Conservation (phyloP, 2,329 filamentous ascomycete species). For the Incumbomyces lentus region DNA sequence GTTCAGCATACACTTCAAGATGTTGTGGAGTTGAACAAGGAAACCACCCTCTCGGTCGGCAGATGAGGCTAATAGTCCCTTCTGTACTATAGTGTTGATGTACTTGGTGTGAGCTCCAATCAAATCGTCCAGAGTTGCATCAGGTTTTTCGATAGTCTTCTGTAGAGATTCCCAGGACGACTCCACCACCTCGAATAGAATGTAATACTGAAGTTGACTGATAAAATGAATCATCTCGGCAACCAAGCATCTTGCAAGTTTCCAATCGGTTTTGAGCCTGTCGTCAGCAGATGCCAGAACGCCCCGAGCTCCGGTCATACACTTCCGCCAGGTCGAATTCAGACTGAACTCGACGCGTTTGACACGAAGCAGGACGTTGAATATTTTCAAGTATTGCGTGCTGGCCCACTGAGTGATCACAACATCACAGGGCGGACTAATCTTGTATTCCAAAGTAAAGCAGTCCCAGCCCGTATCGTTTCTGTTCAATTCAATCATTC, state of each 20-base stretch:
- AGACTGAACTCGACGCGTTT: constrained; percentile 96
- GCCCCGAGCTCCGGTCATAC: constrained; percentile 89
- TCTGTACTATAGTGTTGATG: constrained; percentile 87
- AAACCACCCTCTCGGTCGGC: constrained; percentile 63
- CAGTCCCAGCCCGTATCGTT: constrained; percentile 99
- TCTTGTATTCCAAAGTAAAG: constrained; percentile 97
- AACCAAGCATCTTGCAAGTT: constrained; percentile 72
- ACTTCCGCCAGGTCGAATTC: constrained; percentile 81
- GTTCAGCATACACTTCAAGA: constrained; percentile 83
- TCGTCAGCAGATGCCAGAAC: constrained; percentile 70
- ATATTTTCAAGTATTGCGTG: constrained; percentile 94
- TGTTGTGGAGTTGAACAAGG: constrained; percentile 80
- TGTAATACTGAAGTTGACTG: constrained; percentile 95
- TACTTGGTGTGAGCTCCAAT: constrained; percentile 87
- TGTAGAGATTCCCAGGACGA: constrained; percentile 89
- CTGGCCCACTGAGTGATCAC: constrained; percentile 94
- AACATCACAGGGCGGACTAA: constrained; percentile 90
- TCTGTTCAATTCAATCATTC: constrained; percentile 92
- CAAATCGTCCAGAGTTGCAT: constrained; percentile 86
- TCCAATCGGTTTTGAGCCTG: constrained; percentile 72
- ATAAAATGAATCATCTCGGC: constrained; percentile 99
- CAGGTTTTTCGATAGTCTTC: constrained; percentile 67
- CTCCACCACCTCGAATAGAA: constrained; percentile 96
- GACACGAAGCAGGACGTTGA: constrained; percentile 97
- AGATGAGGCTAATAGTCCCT: constrained; percentile 60